Base-by-base conservation (phyloP, 1,284 basidiomycete genomes). In the Apiotrichum brassicae region DNA sequence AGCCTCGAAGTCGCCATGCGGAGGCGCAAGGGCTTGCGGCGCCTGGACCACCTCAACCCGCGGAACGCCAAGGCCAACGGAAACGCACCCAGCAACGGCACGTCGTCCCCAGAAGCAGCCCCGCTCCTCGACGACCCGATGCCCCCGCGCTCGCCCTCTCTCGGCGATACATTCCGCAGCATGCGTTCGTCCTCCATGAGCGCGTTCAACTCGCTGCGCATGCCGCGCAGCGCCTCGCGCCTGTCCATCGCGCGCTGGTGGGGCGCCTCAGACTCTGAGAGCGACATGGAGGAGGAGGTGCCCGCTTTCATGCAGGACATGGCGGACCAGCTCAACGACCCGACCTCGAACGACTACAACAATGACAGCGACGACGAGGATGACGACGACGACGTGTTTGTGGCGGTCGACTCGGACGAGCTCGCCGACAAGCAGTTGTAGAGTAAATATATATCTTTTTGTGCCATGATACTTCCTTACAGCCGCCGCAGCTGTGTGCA, bases 201-300 rank as follows among this genome's bases (percentile, higher is more conserved):
- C 2, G 60, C 62, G 5, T 57, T 69, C 32, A 44, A 32, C 23
- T 60, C 58, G 13, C 58, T 63, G 36, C 59, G 62, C 28, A 41
- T 41, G n/a, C 38, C 44, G 11, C 41, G 38, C 19, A 46, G 46
- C 8, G 47, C 60, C 32, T 65, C 63, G 2, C 60, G 61, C 33
- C 49, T 62, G 33, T 63, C 61, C 34, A 56, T 70, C 28, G 59
- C 62, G 5, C 40, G 59, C 18, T 68, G 65, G 66, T 67, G 66
- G 34, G 62, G 61, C 11, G 60, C 53, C 11, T 56, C 44, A 8
- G 26, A 25, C 19, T 43, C 46, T 19, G 48, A 45, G 34, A 35
- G 22, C 14, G 46, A 48, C 35, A 22, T 35, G n/a, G 54, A 51
- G 26, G 54, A 57, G 14, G 49, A 54, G 14, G 49, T 32, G 22